These are phyloP conservation scores for Pseudogymnoascus sp. DNA, from an alignment of 2,329 filamentous ascomycete genomes.

Conservation along the genomic window DNA sequence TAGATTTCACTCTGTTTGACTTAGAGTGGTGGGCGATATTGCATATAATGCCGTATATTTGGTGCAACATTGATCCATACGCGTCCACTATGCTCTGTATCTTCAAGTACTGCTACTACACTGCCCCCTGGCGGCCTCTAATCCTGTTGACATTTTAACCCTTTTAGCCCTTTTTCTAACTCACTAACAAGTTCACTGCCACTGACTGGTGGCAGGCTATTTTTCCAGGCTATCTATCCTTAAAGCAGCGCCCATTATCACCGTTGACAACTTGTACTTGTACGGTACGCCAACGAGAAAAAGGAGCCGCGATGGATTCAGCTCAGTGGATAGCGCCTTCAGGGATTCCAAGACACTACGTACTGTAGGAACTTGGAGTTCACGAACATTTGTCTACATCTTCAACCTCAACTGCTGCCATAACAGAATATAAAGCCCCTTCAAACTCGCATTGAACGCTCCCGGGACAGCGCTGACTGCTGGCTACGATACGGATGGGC, in stretches of 20 bases:
- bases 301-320: not conserved
- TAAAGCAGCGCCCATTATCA: not conserved
- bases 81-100: not conserved
- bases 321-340: not conserved
- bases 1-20: not conserved
- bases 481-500: not conserved
- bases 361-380: not conserved
- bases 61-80: not conserved
- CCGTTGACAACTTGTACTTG: not conserved
- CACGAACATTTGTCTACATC: not conserved
- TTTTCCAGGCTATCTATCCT: not conserved
- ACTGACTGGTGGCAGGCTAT: not conserved
- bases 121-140: not conserved
- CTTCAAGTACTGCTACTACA: not conserved
- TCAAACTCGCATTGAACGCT: not conserved
- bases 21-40: not conserved
- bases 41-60: not conserved
- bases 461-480: not conserved
- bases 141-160: not conserved
- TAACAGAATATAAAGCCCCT: not conserved
- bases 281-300: not conserved
- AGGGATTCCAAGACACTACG: not conserved
- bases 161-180: not conserved
- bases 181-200: not conserved
- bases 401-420: not conserved